phyloP scores from a whole-genome alignment of 495 filamentous ascomycete species.

The Lepidopterella palustris region DNA sequence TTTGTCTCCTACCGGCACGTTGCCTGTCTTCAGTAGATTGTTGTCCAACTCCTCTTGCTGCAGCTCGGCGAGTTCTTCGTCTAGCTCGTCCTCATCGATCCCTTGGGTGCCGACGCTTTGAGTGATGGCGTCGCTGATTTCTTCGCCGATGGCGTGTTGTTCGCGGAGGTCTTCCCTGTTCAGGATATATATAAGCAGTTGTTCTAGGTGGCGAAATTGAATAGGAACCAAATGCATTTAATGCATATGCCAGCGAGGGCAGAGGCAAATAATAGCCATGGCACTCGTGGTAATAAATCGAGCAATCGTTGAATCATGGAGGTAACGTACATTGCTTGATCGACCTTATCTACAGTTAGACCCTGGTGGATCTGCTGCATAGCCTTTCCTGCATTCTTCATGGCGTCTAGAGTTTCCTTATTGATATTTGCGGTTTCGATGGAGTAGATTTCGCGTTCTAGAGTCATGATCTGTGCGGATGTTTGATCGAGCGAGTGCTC shows the following conservation, averaged over 20 bases:
- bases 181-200: neutral
- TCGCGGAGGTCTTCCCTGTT: conserved; percentile 85
- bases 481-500: conserved; percentile 89
- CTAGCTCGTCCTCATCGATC: conserved; percentile 80
- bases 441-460: conserved; percentile 92
- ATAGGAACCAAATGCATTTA: too few species aligned
- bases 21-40: conserved; percentile 86
- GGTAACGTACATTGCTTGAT: conserved; percentile 79
- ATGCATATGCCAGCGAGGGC: too few species aligned
- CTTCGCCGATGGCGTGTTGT: conserved; percentile 84
- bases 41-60: conserved; percentile 82
- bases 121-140: conserved; percentile 81
- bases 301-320: neutral
- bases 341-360: conserved; percentile 87
- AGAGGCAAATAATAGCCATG: too few species aligned
- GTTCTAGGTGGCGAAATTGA: neutral
- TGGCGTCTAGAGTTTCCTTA: conserved; percentile 86
- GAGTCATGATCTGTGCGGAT: conserved; percentile 74
- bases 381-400: conserved; percentile 80
- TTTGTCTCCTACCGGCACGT: conserved; percentile 62
- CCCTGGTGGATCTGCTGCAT: conserved; percentile 90
- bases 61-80: conserved; percentile 71
- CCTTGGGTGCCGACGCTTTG: conserved; percentile 60
- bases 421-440: conserved; percentile 99
- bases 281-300: neutral